Evolutionary conservation across 164 flowering plant genomes (phyloP).

Genomic region (Magnolia officinalis): DNA sequence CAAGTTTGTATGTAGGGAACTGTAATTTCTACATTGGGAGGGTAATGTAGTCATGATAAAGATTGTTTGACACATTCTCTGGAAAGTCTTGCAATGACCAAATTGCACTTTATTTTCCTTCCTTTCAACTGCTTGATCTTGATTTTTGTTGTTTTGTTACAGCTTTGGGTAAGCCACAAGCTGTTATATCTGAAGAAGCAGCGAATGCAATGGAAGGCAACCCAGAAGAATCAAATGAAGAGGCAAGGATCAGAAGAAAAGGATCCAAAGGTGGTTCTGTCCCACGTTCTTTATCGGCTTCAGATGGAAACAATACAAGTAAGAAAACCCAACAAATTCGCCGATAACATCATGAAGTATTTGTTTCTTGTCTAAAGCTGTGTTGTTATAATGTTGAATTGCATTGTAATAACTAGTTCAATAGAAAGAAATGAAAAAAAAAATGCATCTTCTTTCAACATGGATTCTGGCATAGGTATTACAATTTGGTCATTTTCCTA

Average conservation of each 20-base stretch:
- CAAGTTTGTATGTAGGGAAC: neutral
- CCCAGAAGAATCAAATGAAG: conserved; percentile 13
- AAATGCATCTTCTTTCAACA: no score
- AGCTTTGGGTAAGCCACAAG: conserved; percentile 37
- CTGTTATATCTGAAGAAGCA: conserved; percentile 35
- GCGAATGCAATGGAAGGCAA: conserved; percentile 22
- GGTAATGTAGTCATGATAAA: neutral
- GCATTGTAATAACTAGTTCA: neutral
- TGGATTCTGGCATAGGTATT: no score
- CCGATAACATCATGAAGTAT: neutral
- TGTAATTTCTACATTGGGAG: neutral
- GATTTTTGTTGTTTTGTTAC: neutral
- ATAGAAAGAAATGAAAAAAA: neutral
- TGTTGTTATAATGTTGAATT: no score
- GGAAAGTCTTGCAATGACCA: neutral
- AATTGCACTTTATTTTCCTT: neutral
- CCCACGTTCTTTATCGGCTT: conserved; percentile 24
- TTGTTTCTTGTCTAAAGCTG: neutral
- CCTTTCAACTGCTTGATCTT: neutral
- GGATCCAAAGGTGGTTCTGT: conserved; percentile 26
- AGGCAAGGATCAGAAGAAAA: conserved; percentile 18
- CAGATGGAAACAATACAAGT: conserved; percentile 65
- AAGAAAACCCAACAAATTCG: conserved; percentile 7
- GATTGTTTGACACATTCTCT: neutral
- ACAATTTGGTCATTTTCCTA: no score